phyloP scores from a whole-genome alignment of 805 yeast genomes.

The Lachancea quebecensis region DNA sequence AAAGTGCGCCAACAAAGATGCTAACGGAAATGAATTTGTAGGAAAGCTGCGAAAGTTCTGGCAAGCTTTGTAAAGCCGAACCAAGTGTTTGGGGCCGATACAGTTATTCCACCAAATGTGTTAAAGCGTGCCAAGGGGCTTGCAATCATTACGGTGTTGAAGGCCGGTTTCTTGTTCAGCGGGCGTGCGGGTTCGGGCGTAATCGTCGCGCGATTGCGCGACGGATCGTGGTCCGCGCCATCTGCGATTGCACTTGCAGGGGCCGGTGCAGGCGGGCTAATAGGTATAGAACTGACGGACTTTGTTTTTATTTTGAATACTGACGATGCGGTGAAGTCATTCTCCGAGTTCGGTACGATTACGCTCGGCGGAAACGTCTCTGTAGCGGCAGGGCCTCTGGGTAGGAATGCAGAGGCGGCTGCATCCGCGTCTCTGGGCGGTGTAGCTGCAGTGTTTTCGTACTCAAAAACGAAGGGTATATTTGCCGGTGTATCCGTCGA shows the following conservation, averaged over 20 bases:
- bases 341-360: slow-evolving; percentile 88
- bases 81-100: slow-evolving; percentile 82
- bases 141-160: slow-evolving; percentile 86
- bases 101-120: slow-evolving; percentile 83
- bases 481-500: slow-evolving; percentile 97
- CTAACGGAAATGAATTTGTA: slow-evolving; percentile 18
- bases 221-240: slow-evolving; percentile 97
- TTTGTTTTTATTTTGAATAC: slow-evolving; percentile 89
- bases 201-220: slow-evolving; percentile 87
- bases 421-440: slow-evolving; percentile 85
- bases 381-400: slow-evolving; percentile 95
- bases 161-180: slow-evolving; percentile 92
- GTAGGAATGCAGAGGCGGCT: slow-evolving; percentile 96
- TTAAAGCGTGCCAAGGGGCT: slow-evolving; percentile 87
- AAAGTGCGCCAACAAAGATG: slow-evolving; percentile 4
- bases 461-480: slow-evolving; percentile 92
- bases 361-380: slow-evolving; percentile 94
- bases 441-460: slow-evolving; percentile 86
- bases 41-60: slow-evolving; percentile 89
- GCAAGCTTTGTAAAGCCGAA: slow-evolving; percentile 91
- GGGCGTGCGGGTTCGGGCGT: slow-evolving; percentile 98
- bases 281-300: slow-evolving; percentile 94
- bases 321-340: slow-evolving; percentile 82
- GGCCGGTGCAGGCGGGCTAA: slow-evolving; percentile 97
- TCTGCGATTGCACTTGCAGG: slow-evolving; percentile 94